These are phyloP conservation scores for Nothophytophthora sp. DNA, from an alignment of 352 stramenopile species.

Conservation along the genomic window DNA sequence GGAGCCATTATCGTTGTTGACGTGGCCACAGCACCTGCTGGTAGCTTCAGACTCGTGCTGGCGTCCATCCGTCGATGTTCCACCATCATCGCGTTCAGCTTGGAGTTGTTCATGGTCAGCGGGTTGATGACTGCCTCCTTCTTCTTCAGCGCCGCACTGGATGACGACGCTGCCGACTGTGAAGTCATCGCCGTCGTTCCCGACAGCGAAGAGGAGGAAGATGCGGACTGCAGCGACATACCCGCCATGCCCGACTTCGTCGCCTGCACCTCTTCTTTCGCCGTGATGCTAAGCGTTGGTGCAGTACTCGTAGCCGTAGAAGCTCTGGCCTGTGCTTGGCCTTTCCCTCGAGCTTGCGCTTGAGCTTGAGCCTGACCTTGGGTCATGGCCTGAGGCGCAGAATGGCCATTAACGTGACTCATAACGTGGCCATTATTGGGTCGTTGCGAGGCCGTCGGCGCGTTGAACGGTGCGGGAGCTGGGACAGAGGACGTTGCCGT, in stretches of 20 bases:
- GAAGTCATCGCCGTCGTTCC: too few species aligned
- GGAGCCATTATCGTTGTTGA: constrained; percentile 31
- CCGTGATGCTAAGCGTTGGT: neutral
- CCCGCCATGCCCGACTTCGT: neutral
- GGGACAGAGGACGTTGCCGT: constrained; percentile 19
- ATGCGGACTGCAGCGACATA: neutral
- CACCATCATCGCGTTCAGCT: constrained; percentile 87
- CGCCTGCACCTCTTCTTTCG: constrained; percentile 30
- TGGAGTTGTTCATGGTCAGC: constrained; percentile 85
- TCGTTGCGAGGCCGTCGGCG: constrained; percentile 14
- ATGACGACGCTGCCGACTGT: neutral
- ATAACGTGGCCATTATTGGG: neutral
- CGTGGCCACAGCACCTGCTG: constrained; percentile 32
- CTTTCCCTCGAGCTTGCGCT: constrained; percentile 5
- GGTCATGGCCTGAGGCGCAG: constrained; percentile 6
- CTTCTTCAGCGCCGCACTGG: constrained; percentile 15
- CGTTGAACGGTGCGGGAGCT: constrained; percentile 22
- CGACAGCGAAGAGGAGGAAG: neutral
- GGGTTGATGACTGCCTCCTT: constrained; percentile 54
- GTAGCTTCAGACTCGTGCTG: constrained; percentile 29
- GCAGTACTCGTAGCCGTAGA: constrained; percentile 1
- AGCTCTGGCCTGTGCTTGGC: neutral
- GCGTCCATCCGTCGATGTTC: constrained; percentile 77
- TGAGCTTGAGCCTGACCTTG: constrained; percentile 12
- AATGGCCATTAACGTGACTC: neutral